Evolutionary conservation across 192 early-diverging fungal genomes (phyloP).

Genomic region (Hyaloraphidium curvatum): DNA sequence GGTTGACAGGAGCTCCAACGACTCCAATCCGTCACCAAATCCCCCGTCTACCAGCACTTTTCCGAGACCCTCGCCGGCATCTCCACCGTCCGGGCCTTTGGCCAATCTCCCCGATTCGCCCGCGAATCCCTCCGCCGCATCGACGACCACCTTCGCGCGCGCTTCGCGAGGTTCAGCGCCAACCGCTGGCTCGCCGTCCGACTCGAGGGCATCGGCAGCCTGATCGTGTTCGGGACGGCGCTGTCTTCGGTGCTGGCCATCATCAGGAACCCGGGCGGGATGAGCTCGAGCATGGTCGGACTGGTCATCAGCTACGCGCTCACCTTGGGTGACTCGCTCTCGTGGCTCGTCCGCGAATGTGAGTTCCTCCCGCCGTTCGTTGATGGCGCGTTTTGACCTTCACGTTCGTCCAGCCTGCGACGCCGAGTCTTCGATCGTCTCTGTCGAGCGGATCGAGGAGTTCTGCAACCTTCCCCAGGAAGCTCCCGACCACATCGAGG

Average conservation of each 20-base stretch:
- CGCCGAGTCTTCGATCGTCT: neutral
- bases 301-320: conserved; percentile 46
- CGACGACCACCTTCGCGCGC: conserved; percentile 6
- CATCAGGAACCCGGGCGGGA: neutral
- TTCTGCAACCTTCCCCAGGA: neutral
- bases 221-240: neutral
- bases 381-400: neutral
- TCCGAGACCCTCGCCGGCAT: conserved; percentile 8
- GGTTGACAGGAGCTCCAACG: no score
- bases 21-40: no score
- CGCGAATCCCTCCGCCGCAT: neutral
- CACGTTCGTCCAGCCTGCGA: neutral
- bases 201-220: conserved; percentile 4
- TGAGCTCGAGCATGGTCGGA: conserved; percentile 16
- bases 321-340: conserved; percentile 57
- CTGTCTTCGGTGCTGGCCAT: neutral
- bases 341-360: conserved; percentile 62
- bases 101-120: neutral
- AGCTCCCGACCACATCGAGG: neutral
- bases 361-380: neutral
- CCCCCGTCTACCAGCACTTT: conserved; percentile 4
- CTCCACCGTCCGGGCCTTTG: conserved; percentile 3
- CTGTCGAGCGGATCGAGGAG: neutral
- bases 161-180: conserved; percentile 5
- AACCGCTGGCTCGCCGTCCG: conserved; percentile 12